A percentile compares a stretch with the other conserved stretches of the same genome.
Evolutionary conservation across 805 yeast species (phyloP).

Genomic region (Myxozyma vanderwaltii): DNA sequence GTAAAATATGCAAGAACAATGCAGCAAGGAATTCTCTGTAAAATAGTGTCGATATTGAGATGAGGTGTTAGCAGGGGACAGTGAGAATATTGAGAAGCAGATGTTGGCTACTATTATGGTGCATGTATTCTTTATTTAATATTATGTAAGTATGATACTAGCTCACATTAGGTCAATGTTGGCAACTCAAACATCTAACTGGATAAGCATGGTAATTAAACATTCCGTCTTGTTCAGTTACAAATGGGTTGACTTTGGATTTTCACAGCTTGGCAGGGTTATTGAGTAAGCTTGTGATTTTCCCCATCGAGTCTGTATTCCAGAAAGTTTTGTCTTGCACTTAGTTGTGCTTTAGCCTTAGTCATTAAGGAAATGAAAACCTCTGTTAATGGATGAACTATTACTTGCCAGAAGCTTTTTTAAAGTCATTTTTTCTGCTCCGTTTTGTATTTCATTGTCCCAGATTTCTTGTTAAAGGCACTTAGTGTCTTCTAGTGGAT

Average conservation of each 20-base stretch:
- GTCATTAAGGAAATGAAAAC: constrained; percentile 48
- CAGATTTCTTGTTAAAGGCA: constrained; percentile 62
- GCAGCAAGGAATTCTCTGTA: too few relatives aligned
- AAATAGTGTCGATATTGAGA: too few relatives aligned
- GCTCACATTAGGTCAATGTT: constrained; percentile 29
- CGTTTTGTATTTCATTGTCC: constrained; percentile 59
- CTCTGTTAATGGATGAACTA: constrained; percentile 60
- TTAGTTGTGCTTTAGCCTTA: constrained; percentile 55
- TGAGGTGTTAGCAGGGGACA: too few relatives aligned
- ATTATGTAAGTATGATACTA: not conserved
- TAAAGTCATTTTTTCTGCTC: constrained; percentile 47
- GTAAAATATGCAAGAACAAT: too few relatives aligned
- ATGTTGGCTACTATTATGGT: constrained; percentile 55
- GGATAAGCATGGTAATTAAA: constrained; percentile 9
- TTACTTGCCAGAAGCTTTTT: constrained; percentile 56
- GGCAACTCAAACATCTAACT: constrained; percentile 23
- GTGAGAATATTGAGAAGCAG: constrained; percentile 65
- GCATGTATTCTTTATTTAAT: not conserved
- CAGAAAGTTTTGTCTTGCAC: constrained; percentile 48
- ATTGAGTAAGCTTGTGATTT: constrained; percentile 57
- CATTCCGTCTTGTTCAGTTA: constrained; percentile 16
- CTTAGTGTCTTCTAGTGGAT: constrained; percentile 61
- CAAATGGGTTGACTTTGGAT: constrained; percentile 46
- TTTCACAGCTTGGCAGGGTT: constrained; percentile 65
- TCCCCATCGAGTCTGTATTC: constrained; percentile 54